These are phyloP conservation scores for Mycena pura DNA, from an alignment of 768 basidiomycete genomes.

Conservation along the genomic window DNA sequence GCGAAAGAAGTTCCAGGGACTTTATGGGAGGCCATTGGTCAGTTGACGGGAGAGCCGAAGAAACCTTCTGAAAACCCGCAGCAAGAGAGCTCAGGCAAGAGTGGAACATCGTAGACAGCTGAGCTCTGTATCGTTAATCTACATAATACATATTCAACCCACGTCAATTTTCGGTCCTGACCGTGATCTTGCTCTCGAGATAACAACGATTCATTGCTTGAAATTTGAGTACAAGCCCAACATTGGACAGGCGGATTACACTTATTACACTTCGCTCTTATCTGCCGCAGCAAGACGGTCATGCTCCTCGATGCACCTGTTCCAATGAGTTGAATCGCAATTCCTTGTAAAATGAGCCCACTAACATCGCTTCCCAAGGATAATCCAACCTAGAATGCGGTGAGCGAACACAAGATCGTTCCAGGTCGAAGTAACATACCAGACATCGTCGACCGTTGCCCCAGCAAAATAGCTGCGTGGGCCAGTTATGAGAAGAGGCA, in stretches of 20 bases:
- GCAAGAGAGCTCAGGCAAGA: neutral
- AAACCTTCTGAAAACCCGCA: conserved; percentile 3
- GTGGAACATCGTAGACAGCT: conserved; percentile 7
- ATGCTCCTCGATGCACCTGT: conserved; percentile 79
- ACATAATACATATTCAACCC: conserved; percentile 19
- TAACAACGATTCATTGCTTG: neutral
- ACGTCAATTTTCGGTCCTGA: neutral
- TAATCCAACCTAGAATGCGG: conserved; percentile 72
- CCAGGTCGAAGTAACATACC: conserved; percentile 53
- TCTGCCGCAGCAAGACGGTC: conserved; percentile 64
- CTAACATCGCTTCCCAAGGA: conserved; percentile 83
- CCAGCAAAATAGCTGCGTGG: conserved; percentile 77
- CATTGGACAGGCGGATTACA: neutral
- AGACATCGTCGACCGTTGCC: conserved; percentile 73
- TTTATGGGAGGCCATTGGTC: conserved; percentile 56
- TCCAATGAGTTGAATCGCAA: neutral
- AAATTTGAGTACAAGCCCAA: neutral
- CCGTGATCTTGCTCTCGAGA: neutral
- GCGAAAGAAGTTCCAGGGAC: conserved; percentile 51
- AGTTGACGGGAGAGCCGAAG: conserved; percentile 21
- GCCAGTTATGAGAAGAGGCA: conserved; percentile 2
- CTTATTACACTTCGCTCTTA: no score
- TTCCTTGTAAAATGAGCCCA: conserved; percentile 4
- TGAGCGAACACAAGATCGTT: neutral
- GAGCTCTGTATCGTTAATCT: conserved; percentile 21